These are phyloP conservation scores for Aeschynomene evenia DNA, from an alignment of 306 rosid genomes.

Conservation along the genomic window DNA sequence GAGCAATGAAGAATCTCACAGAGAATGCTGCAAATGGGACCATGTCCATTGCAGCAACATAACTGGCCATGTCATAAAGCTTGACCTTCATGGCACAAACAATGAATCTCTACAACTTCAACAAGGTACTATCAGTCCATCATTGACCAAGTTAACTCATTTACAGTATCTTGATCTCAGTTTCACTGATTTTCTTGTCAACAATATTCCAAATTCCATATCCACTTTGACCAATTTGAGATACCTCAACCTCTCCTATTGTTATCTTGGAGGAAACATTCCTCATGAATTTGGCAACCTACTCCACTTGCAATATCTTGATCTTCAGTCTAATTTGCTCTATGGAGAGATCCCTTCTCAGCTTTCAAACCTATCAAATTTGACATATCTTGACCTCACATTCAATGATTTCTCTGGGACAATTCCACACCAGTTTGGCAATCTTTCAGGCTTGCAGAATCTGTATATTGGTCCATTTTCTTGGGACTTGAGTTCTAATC, in stretches of 20 bases:
- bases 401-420: not conserved
- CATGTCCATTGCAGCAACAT: not conserved
- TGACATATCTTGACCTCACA: not conserved
- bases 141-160: not conserved
- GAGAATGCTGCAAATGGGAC: not conserved
- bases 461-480: not conserved
- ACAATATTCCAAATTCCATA: not conserved
- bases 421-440: not conserved
- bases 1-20: not conserved
- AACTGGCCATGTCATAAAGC: not conserved
- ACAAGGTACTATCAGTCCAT: not conserved
- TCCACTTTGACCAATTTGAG: not conserved
- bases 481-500: not conserved
- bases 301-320: not conserved
- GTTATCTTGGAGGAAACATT: not conserved
- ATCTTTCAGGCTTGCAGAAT: not conserved
- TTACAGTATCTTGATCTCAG: not conserved
- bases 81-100: not conserved
- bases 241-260: not conserved
- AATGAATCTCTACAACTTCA: not conserved
- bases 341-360: not conserved
- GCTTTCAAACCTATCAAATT: not conserved
- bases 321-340: not conserved
- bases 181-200: not conserved
- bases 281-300: not conserved